A percentile compares a stretch with the other conserved stretches of the same genome.
Conservation (phyloP, 2,329 filamentous ascomycete genomes). For the Ophiostoma quercus region DNA sequence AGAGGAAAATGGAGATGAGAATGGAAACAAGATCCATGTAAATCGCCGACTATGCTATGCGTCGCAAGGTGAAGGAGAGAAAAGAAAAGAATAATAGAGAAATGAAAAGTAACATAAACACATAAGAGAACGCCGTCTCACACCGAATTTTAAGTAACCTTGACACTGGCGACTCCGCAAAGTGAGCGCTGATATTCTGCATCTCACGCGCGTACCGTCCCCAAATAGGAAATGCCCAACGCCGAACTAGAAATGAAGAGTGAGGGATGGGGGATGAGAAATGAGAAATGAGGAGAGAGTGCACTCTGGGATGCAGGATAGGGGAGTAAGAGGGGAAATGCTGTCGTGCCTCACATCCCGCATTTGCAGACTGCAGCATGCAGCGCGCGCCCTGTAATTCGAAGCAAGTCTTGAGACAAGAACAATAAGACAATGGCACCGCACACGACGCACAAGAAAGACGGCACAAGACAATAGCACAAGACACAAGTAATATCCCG, state of each 20-base stretch:
- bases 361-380: background rate
- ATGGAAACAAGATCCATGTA: background rate
- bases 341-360: background rate
- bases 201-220: background rate
- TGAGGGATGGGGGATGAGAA: background rate
- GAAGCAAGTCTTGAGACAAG: background rate
- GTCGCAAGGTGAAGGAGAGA: background rate
- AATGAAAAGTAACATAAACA: background rate
- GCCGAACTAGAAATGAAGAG: constrained; percentile 6
- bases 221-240: constrained; percentile 16
- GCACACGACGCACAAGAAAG: background rate
- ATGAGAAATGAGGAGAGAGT: constrained; percentile 6
- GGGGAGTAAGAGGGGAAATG: background rate
- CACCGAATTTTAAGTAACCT: constrained; percentile 4
- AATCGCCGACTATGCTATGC: constrained; percentile 14
- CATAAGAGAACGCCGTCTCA: constrained; percentile 14
- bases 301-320: background rate
- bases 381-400: background rate
- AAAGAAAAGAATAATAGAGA: background rate
- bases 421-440: background rate
- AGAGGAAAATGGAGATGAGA: background rate
- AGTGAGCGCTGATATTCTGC: background rate
- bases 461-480: background rate
- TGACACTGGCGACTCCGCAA: background rate
- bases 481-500: constrained; percentile 2